A percentile compares a stretch with the other conserved stretches of the same genome.
Evolutionary conservation across 169 alveolate genomes (phyloP).

Genomic region (Cryptosporidium bovis): DNA sequence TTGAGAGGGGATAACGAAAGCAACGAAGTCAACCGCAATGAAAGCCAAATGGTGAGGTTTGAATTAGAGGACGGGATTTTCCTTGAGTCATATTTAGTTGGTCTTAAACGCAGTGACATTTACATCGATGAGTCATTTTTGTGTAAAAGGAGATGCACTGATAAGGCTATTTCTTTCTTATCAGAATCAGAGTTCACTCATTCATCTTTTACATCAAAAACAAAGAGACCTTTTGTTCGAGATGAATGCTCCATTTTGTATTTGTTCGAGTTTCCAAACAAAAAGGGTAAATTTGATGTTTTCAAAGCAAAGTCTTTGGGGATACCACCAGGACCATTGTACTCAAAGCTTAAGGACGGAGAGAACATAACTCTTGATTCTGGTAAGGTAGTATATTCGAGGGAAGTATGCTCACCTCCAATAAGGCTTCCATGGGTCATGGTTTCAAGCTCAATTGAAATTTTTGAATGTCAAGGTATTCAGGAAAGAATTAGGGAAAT

Average conservation of each 20-base stretch:
- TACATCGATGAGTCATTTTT: background rate
- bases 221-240: too few species aligned
- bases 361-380: slow-evolving; percentile 80
- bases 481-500: background rate
- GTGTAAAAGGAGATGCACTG: background rate
- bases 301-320: slow-evolving; percentile 84
- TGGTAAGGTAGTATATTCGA: slow-evolving; percentile 82
- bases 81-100: slow-evolving; percentile 2
- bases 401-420: slow-evolving; percentile 88
- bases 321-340: slow-evolving; percentile 87
- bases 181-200: background rate
- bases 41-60: background rate
- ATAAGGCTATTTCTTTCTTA: background rate
- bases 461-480: background rate
- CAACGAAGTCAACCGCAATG: background rate
- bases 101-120: background rate
- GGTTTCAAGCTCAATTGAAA: background rate
- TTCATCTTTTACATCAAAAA: background rate
- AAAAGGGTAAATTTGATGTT: slow-evolving; percentile 80
- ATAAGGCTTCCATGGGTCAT: slow-evolving; percentile 79
- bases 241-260: slow-evolving; percentile 61
- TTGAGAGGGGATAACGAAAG: background rate
- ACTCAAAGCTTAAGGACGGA: slow-evolving; percentile 87
- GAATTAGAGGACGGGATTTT: slow-evolving; percentile 1
- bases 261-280: slow-evolving; percentile 78